Base-by-base conservation (phyloP, 495 filamentous ascomycete genomes). In the Penicillium angulare region DNA sequence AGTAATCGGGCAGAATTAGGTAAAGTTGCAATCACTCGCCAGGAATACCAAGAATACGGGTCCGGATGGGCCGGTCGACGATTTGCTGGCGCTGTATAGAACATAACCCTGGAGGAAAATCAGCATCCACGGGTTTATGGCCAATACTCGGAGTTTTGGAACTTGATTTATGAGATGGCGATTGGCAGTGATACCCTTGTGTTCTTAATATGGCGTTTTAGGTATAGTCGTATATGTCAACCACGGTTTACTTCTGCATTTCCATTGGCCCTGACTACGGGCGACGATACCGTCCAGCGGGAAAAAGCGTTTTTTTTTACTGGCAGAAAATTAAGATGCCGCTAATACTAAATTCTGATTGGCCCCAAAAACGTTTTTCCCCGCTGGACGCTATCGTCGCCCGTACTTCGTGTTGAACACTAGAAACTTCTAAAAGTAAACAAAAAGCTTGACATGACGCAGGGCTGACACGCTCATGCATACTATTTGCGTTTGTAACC, bases 31-130 rank as follows among this genome's bases (percentile, higher is more conserved):
- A 87, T 97, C 12, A 92, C 88, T 5, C 87, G 89, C 52, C 79
- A 88, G 49, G 90, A 99, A 61, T 97, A 97, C 66, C 82, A 89
- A 42, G 93, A 99, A 66, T 66, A 89, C 64, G 93, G 93, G 21
- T 83, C 83, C 44, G 77, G 71, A 18, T 97, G 89, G 90, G 78
- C 86, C 18, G 81, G 79, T 27, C 83, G 82, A 52, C 88, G 84
- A 61, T 96, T 97, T 56, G 64, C 79, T 20, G 77, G 77, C 26
- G 55, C 49, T 15, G 26, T 64, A 24, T 71, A 44, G 27, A 61
- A 39, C 1, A 41, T 13, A 13, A 31, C 8, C 35, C 46, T 35
- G 13, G 24, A 42, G 24, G 47, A 21, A 4, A 15, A 45, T 9
- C 16, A 17, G 15, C 9, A 26, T 2, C 17, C n/a, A 13, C 7